Evolutionary conservation across 2,329 filamentous ascomycete species (phyloP), one percentile per base, ranked within the genome.

Genomic region (Penicillium nordicum): DNA sequence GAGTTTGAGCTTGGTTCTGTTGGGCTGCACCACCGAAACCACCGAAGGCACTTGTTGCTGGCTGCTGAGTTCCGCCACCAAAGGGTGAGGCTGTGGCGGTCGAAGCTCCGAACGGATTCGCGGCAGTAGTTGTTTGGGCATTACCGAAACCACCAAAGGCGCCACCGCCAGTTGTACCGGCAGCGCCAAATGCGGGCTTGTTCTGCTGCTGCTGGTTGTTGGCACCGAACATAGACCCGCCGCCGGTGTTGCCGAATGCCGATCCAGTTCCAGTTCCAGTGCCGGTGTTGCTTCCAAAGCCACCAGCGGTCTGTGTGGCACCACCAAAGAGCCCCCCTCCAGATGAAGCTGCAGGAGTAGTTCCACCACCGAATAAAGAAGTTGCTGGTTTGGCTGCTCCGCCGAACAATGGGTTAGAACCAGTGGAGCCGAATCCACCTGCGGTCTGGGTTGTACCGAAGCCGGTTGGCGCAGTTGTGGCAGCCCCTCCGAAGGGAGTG

Each of bases 371-470:
- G 51, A 80, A 80, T 10, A 78, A 59, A 14, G 72, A 69, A 14
- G 70, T 65, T 8, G 73, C 63, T 56, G 25, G 63, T 55, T 46
- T 67, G 61, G 27, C 63, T 59, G 32, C 53, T 29, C 70, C 67
- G 23, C 74, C 71, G 48, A 75, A 76, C 46, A 81, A 59, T 16
- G 77, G 68, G 38, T 76, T 75, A 25, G 69, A 57, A 5, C 63
- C 46, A 43, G 62, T 67, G 11, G 68, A 57, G 27, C 75, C 74
- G 38, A 77, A 77, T 36, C 67, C 74, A 42, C 69, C 67, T n/a
- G 76, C 64, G 16, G 70, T 74, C 56, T 72, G 74, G 30, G 71
- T 74, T 48, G 73, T 64, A 21, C 80, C 79, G 62, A 82, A 82
- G 27, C 62, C 73, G 38, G 72, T 70, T 25, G 73, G 68, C 3